phyloP scores from a whole-genome alignment of 805 yeast genomes.

The Lachancea cidri region DNA sequence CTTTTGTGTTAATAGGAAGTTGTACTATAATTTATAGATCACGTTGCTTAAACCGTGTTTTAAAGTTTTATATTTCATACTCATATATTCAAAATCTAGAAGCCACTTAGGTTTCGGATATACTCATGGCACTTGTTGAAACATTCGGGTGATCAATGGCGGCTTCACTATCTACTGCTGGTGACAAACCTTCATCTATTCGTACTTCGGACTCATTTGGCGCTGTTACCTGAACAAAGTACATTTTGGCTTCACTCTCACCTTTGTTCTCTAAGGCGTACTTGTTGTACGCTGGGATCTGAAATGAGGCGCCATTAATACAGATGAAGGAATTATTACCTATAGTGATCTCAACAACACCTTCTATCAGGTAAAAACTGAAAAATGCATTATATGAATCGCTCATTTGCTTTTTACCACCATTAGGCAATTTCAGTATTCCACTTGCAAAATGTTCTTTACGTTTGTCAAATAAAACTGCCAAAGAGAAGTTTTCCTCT shows the following conservation, averaged over 20 bases:
- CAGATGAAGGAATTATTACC: constrained; percentile 55
- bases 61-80: not conserved
- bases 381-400: constrained; percentile 55
- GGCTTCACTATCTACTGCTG: not conserved
- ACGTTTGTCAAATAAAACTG: constrained; percentile 59
- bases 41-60: not conserved
- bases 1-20: not conserved
- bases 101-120: constrained; percentile 13
- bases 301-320: constrained; percentile 70
- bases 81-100: constrained; percentile 1
- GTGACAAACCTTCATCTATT: not conserved
- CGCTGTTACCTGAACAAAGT: constrained; percentile 63
- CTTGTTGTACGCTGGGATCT: constrained; percentile 71
- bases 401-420: constrained; percentile 57
- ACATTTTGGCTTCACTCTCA: constrained; percentile 51
- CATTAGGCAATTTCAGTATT: constrained; percentile 60
- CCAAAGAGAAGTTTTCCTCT: constrained; percentile 54
- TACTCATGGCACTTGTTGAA: constrained; percentile 20
- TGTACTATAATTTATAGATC: not conserved
- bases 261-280: constrained; percentile 67
- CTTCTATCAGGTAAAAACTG: constrained; percentile 70
- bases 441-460: constrained; percentile 69
- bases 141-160: not conserved
- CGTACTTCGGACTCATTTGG: constrained; percentile 8
- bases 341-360: constrained; percentile 62